Percentiles rank a stretch among this genome's conserved stretches.
Conservation (phyloP, 2,329 filamentous ascomycete genomes). For the Aspergillus unguis region DNA sequence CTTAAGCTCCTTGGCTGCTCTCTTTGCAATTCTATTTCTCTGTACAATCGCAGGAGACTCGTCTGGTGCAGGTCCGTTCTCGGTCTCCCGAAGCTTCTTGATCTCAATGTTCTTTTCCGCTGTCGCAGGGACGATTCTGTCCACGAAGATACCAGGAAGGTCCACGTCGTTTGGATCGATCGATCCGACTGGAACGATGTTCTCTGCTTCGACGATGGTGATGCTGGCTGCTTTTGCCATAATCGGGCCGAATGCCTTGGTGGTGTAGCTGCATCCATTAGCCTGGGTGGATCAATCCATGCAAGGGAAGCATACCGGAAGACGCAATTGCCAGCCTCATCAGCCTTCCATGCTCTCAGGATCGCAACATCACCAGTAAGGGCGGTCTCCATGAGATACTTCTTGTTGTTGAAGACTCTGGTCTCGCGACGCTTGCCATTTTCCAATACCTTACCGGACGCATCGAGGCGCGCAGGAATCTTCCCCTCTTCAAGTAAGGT, state of each 20-base stretch:
- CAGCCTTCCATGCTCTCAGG: constrained; percentile 71
- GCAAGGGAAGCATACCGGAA: constrained; percentile 56
- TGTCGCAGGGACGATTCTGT: constrained; percentile 73
- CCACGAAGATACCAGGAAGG: constrained; percentile 77
- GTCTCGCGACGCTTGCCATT: constrained; percentile 66
- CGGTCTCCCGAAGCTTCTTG: constrained; percentile 53
- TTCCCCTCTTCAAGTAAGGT: constrained; percentile 40
- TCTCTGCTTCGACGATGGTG: constrained; percentile 80
- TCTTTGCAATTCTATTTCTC: constrained; percentile 64
- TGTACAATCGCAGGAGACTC: constrained; percentile 35
- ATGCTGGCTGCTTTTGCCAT: constrained; percentile 78
- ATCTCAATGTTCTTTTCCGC: constrained; percentile 70
- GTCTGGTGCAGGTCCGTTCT: constrained; percentile 36
- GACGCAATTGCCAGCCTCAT: constrained; percentile 73
- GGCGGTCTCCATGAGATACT: constrained; percentile 73
- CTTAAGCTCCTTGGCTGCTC: constrained; percentile 77
- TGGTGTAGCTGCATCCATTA: constrained; percentile 53
- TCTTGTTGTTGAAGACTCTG: constrained; percentile 68
- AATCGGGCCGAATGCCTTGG: constrained; percentile 69
- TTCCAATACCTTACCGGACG: constrained; percentile 75
- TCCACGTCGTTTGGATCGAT: constrained; percentile 73
- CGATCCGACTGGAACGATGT: constrained; percentile 72
- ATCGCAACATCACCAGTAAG: constrained; percentile 75
- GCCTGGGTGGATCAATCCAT: not conserved
- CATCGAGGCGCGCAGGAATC: constrained; percentile 71